Conservation (phyloP, 805 yeast genomes). For the Geotrichum ghanense region DNA sequence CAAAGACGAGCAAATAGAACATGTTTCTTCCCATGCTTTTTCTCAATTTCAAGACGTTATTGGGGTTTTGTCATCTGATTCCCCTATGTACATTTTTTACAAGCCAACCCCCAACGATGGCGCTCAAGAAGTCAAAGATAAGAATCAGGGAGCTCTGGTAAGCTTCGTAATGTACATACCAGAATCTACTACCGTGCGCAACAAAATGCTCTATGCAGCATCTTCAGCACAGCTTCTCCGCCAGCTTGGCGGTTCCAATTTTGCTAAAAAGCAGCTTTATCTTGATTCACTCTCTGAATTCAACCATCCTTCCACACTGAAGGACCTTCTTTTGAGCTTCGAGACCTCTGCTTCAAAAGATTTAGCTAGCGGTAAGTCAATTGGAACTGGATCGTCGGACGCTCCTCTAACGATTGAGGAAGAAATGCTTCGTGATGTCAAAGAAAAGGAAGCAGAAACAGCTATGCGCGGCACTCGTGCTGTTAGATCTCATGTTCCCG, state of each 20-base stretch:
- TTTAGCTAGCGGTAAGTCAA: too few relatives aligned
- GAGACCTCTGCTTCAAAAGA: too few relatives aligned
- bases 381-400: constrained; percentile 25
- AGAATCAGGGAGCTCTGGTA: constrained; percentile 26
- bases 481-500: constrained; percentile 15
- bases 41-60: constrained; percentile 28
- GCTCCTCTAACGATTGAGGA: constrained; percentile 53
- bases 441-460: constrained; percentile 31
- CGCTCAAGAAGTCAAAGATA: constrained; percentile 16
- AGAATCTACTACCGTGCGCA: constrained; percentile 66
- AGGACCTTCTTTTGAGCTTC: constrained; percentile 27
- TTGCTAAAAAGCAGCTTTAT: constrained; percentile 38
- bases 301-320: constrained; percentile 35
- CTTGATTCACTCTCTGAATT: constrained; percentile 50
- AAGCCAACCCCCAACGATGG: too few relatives aligned
- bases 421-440: constrained; percentile 27
- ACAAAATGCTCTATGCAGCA: constrained; percentile 91
- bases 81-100: constrained; percentile 42
- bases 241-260: constrained; percentile 52
- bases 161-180: constrained; percentile 75
- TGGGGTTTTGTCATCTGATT: constrained; percentile 24
- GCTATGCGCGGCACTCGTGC: constrained; percentile 23
- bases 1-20: not conserved
- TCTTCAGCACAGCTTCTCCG: constrained; percentile 67
- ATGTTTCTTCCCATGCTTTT: not conserved